Evolutionary conservation across 192 early-diverging fungal species (phyloP).

Genomic region (Backusella macrospora): DNA sequence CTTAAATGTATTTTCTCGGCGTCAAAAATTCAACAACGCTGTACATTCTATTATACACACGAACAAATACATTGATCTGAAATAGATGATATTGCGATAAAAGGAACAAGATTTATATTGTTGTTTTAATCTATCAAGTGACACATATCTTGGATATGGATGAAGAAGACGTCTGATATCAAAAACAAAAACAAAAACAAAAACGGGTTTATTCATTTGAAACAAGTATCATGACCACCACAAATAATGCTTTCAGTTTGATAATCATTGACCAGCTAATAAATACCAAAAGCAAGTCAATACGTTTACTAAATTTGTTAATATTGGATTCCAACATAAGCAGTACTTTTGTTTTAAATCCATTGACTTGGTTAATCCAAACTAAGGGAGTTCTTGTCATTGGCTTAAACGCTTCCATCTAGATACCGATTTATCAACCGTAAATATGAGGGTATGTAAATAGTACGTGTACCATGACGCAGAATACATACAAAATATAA

Average conservation of each 20-base stretch:
- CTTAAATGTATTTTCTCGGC: no score
- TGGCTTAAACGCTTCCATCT: not conserved
- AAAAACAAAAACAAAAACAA: no score
- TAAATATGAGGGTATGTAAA: not conserved
- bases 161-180: not conserved
- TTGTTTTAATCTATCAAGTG: not conserved
- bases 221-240: not conserved
- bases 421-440: not conserved
- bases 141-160: constrained; percentile 3
- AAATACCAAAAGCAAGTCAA: not conserved
- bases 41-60: no score
- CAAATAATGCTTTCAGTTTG: not conserved
- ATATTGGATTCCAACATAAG: not conserved
- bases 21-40: no score
- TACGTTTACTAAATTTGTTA: not conserved
- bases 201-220: not conserved
- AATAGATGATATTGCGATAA: no score
- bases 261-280: not conserved
- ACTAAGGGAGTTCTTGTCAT: not conserved
- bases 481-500: no score
- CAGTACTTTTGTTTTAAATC: not conserved
- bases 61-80: no score
- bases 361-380: not conserved
- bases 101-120: no score
- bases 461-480: not conserved